phyloP scores from a whole-genome alignment of 2,329 filamentous ascomycete species.

The Cordyceps tenuipes region DNA sequence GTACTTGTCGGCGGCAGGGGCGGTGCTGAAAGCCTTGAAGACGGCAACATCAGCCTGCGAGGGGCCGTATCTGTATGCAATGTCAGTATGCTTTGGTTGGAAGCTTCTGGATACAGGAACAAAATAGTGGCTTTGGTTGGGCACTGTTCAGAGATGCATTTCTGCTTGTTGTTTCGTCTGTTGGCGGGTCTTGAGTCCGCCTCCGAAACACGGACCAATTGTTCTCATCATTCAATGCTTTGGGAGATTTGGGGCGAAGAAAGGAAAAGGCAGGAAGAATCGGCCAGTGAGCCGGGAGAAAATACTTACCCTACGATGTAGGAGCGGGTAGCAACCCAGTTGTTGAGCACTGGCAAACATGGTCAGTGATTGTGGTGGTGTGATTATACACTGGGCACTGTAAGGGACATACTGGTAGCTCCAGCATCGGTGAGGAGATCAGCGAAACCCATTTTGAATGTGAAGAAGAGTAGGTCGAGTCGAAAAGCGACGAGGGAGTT shows the following conservation, averaged over 20 bases:
- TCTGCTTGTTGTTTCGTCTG: conserved; percentile 69
- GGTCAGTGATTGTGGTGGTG: conserved; percentile 26
- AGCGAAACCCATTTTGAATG: conserved; percentile 57
- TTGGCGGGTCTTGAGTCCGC: conserved; percentile 83
- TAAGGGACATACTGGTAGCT: conserved; percentile 34
- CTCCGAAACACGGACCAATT: conserved; percentile 94
- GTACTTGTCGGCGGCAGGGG: conserved; percentile 78
- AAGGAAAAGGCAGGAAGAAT: not conserved
- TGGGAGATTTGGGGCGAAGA: not conserved
- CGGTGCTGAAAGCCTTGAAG: conserved; percentile 78
- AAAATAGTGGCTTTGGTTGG: not conserved
- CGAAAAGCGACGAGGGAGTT: conserved; percentile 19
- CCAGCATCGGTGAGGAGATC: conserved; percentile 60
- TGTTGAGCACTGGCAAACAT: conserved; percentile 52
- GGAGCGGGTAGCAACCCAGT: conserved; percentile 65
- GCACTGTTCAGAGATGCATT: conserved; percentile 64
- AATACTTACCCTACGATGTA: conserved; percentile 73
- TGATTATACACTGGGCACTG: conserved; percentile 16
- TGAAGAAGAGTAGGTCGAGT: conserved; percentile 20
- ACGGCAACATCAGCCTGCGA: conserved; percentile 93
- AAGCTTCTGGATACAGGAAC: not conserved
- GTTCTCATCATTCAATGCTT: conserved; percentile 56
- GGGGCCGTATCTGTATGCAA: conserved; percentile 43
- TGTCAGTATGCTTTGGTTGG: not conserved
- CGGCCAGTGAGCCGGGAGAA: not conserved